A percentile compares a stretch with the other conserved stretches of the same genome.
Evolutionary conservation across 2,329 filamentous ascomycete species (phyloP).

Genomic region (Seiridium cupressi): DNA sequence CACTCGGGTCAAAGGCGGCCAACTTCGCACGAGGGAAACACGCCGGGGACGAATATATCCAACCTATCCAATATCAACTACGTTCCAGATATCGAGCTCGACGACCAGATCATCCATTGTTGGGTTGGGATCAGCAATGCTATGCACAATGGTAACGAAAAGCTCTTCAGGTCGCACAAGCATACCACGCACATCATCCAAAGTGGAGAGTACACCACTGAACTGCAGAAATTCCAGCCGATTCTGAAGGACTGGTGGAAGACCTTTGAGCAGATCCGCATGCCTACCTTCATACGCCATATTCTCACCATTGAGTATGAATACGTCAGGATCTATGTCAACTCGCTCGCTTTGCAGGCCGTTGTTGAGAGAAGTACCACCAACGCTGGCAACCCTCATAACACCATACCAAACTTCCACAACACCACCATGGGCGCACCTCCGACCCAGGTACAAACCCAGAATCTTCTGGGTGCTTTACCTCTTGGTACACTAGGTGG

Average conservation of each 20-base stretch:
- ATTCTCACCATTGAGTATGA: slow-evolving; percentile 94
- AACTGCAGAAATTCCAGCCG: slow-evolving; percentile 79
- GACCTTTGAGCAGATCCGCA: slow-evolving; percentile 76
- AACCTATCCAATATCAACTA: slow-evolving; percentile 61
- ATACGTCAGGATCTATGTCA: slow-evolving; percentile 91
- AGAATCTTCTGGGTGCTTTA: slow-evolving; percentile 63
- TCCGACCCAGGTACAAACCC: slow-evolving; percentile 60
- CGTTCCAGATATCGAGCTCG: slow-evolving; percentile 64
- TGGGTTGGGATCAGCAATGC: slow-evolving; percentile 93
- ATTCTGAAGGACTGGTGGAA: slow-evolving; percentile 75
- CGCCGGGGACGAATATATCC: slow-evolving; percentile 58
- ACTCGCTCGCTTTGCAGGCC: slow-evolving; percentile 89
- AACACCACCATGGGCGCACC: slow-evolving; percentile 31
- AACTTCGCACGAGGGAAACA: slow-evolving; percentile 53
- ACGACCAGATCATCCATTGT: slow-evolving; percentile 75
- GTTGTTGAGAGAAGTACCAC: slow-evolving; percentile 90
- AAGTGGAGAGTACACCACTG: slow-evolving; percentile 76
- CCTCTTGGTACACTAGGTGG: slow-evolving; percentile 63
- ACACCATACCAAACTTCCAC: slow-evolving; percentile 33
- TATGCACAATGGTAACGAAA: slow-evolving; percentile 88
- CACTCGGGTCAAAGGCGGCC: slow-evolving; percentile 46
- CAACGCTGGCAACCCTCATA: slow-evolving; percentile 55
- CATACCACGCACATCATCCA: slow-evolving; percentile 88
- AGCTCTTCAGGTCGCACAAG: slow-evolving; percentile 81
- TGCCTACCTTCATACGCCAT: slow-evolving; percentile 65